Evolutionary conservation across 208 protist genomes (phyloP).

Genomic region (Novymonas esmeraldas): DNA sequence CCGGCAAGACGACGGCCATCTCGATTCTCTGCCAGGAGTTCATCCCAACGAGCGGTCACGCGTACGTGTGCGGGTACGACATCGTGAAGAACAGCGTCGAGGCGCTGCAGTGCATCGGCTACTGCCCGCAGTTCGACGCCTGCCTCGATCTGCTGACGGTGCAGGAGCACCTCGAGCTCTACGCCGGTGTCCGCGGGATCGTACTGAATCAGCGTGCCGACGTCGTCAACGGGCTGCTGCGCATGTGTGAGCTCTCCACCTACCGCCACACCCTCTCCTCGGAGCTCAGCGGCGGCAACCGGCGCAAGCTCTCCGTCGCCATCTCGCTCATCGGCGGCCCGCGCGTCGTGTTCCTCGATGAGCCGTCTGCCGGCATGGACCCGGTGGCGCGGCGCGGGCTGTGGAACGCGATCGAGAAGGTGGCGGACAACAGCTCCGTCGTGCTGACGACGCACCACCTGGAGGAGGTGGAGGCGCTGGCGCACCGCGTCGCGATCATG

Average conservation of each 20-base stretch:
- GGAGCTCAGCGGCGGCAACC: conserved; percentile 66
- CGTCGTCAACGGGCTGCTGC: conserved; percentile 34
- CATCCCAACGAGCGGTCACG: conserved; percentile 60
- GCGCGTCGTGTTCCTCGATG: conserved; percentile 60
- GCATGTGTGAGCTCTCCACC: conserved; percentile 31
- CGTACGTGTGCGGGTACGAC: conserved; percentile 55
- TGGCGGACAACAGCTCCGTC: conserved; percentile 60
- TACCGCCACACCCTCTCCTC: conserved; percentile 33
- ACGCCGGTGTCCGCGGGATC: conserved; percentile 37
- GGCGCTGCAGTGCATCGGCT: conserved; percentile 84
- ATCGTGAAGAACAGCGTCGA: conserved; percentile 42
- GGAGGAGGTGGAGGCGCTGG: conserved; percentile 93
- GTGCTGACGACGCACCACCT: conserved; percentile 94
- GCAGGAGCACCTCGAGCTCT: conserved; percentile 89
- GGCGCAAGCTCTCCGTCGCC: conserved; percentile 64
- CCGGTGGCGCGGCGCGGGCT: conserved; percentile 49
- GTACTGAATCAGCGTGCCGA: conserved; percentile 27
- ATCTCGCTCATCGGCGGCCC: conserved; percentile 69
- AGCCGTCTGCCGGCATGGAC: conserved; percentile 79
- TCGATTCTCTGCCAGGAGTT: conserved; percentile 85
- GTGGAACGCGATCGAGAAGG: conserved; percentile 72
- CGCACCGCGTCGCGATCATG: conserved; percentile 79
- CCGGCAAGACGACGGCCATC: conserved; percentile 88
- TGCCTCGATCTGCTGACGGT: conserved; percentile 91
- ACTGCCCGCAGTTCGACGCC: conserved; percentile 97